A percentile compares a stretch with the other conserved stretches of the same genome.
Evolutionary conservation across 495 filamentous ascomycete species (phyloP).

Genomic region (Elaphomyces granulatus): DNA sequence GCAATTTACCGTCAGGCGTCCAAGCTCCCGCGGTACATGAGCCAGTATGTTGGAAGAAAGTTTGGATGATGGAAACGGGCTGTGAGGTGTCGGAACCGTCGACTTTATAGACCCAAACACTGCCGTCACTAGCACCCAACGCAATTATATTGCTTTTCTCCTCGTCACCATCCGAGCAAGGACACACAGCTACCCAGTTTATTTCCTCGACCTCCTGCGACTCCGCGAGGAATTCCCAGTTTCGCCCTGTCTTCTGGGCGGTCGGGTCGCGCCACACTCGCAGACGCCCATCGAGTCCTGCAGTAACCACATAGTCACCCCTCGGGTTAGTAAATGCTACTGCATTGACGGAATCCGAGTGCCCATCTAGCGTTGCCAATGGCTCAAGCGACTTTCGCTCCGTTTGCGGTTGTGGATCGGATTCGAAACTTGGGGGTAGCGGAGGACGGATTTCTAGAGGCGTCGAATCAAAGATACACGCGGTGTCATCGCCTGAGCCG

Average conservation of each 20-base stretch:
- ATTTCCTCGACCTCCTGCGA: conserved; percentile 85
- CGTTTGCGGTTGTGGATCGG: conserved; percentile 40
- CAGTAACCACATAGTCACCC: conserved; percentile 75
- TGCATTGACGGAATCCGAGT: conserved; percentile 81
- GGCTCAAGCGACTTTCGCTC: conserved; percentile 46
- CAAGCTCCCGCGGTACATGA: conserved; percentile 83
- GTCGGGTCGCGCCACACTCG: conserved; percentile 38
- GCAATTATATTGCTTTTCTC: conserved; percentile 70
- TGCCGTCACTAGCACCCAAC: conserved; percentile 81
- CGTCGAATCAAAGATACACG: conserved; percentile 66
- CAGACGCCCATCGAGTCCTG: conserved; percentile 67
- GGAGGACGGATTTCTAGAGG: conserved; percentile 41
- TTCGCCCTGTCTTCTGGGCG: conserved; percentile 24
- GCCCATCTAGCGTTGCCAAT: conserved; percentile 60
- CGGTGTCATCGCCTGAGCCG: conserved; percentile 71
- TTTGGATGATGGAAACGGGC: conserved; percentile 67
- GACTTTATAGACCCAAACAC: conserved; percentile 86
- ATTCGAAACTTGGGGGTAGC: conserved; percentile 60
- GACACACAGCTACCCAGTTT: conserved; percentile 77
- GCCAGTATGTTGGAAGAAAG: conserved; percentile 78
- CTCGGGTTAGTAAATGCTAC: conserved; percentile 68
- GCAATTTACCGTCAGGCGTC: conserved; percentile 74
- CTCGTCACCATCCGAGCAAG: conserved; percentile 40
- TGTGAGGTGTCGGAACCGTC: conserved; percentile 45
- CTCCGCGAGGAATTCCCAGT: conserved; percentile 51